These are phyloP conservation scores for Globisporangium irregulare DNA, from an alignment of 352 stramenopile species.

Conservation along the genomic window DNA sequence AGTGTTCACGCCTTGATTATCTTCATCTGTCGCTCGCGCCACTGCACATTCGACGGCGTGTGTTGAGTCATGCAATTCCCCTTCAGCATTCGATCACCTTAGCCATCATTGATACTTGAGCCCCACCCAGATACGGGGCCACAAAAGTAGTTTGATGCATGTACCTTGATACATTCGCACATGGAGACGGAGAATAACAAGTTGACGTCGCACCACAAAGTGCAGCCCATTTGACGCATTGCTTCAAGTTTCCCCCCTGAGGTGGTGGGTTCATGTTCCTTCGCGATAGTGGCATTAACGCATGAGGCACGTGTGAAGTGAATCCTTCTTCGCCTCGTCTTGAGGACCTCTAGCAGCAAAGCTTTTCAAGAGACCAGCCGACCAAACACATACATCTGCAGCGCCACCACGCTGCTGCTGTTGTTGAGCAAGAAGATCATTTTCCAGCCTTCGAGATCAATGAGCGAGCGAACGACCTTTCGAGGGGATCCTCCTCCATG, in stretches of 20 bases:
- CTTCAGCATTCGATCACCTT: background rate
- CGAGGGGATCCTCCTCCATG: background rate
- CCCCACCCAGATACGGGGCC: background rate
- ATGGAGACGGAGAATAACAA: background rate
- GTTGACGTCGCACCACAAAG: background rate
- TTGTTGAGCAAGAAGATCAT: too few relatives aligned
- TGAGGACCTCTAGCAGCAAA: background rate
- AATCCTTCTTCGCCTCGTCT: background rate
- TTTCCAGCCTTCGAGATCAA: too few relatives aligned
- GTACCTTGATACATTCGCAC: background rate
- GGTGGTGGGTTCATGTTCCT: background rate
- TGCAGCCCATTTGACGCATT: background rate
- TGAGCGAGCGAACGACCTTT: background rate
- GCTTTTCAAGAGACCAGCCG: background rate
- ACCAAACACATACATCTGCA: background rate
- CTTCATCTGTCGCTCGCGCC: background rate
- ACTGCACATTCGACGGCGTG: background rate
- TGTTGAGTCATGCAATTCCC: background rate
- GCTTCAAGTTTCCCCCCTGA: background rate
- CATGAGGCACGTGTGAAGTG: background rate
- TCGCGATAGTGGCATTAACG: background rate
- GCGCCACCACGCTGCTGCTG: too few relatives aligned
- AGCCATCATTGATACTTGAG: background rate
- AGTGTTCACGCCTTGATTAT: background rate
- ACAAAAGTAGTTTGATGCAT: background rate